These are phyloP conservation scores for Vitis rotundifolia DNA, from an alignment of 164 flowering plant genomes.

Conservation along the genomic window DNA sequence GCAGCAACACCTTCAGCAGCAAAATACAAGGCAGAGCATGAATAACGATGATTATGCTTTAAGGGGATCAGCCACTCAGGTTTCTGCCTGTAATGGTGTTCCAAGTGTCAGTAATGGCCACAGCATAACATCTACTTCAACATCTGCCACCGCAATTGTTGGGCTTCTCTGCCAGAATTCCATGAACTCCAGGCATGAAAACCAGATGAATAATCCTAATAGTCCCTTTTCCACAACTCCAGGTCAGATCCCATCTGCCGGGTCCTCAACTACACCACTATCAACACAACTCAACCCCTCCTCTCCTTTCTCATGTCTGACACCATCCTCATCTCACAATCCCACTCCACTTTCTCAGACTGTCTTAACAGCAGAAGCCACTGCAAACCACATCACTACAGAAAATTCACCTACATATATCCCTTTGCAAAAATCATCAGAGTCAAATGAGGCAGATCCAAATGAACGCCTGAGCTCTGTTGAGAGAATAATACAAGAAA, in stretches of 20 bases:
- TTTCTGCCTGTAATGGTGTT: slow-evolving; percentile 49
- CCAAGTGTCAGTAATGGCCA: slow-evolving; percentile 48
- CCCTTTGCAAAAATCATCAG: slow-evolving; percentile 48
- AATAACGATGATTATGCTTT: slow-evolving; percentile 40
- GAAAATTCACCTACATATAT: slow-evolving; percentile 73
- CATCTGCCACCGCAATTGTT: slow-evolving; percentile 50
- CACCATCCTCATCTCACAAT: slow-evolving; percentile 71
- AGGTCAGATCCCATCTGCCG: slow-evolving; percentile 71
- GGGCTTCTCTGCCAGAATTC: slow-evolving; percentile 89
- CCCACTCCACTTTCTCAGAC: slow-evolving; percentile 52
- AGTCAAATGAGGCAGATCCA: slow-evolving; percentile 63
- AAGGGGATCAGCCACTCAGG: slow-evolving; percentile 43
- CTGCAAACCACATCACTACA: slow-evolving; percentile 45
- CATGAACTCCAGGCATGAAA: slow-evolving; percentile 76
- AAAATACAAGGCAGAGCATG: slow-evolving; percentile 41
- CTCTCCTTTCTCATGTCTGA: slow-evolving; percentile 72
- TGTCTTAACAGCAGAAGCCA: slow-evolving; percentile 29
- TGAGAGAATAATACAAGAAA: slow-evolving; percentile 84
- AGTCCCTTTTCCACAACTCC: slow-evolving; percentile 62
- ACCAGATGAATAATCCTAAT: slow-evolving; percentile 46
- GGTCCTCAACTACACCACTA: slow-evolving; percentile 55
- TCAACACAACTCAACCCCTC: slow-evolving; percentile 53
- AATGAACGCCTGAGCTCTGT: slow-evolving; percentile 87
- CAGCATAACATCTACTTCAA: slow-evolving; percentile 34
- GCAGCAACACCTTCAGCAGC: slow-evolving; percentile 41